Percentiles rank a stretch among this genome's conserved stretches.
phyloP scores from a whole-genome alignment of 1,284 basidiomycete genomes.

The Irpex rosettiformis region DNA sequence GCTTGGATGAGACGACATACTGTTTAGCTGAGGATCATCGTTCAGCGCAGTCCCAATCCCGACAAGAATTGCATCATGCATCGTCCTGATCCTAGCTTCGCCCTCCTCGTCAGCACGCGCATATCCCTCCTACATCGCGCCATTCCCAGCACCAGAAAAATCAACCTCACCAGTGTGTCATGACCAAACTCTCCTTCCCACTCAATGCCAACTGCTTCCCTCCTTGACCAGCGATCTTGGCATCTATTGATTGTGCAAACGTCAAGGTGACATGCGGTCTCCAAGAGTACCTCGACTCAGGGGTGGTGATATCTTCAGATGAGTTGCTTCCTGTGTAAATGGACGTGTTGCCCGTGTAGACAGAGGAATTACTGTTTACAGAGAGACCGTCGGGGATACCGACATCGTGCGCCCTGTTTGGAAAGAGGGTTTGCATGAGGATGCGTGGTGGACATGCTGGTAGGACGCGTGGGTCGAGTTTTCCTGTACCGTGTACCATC shows the following conservation, averaged over 20 bases:
- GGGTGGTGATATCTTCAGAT: slow-evolving; percentile 10
- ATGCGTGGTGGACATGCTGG: neutral
- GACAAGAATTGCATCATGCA: slow-evolving; percentile 92
- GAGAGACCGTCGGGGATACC: slow-evolving; percentile 16
- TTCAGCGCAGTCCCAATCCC: slow-evolving; percentile 89
- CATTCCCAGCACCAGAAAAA: neutral
- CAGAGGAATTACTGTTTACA: slow-evolving; percentile 15
- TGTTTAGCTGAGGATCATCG: slow-evolving; percentile 92
- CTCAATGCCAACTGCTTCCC: slow-evolving; percentile 82
- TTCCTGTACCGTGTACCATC: neutral
- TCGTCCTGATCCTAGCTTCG: slow-evolving; percentile 67
- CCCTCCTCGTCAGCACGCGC: neutral
- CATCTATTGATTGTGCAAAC: slow-evolving; percentile 94
- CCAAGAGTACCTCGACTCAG: slow-evolving; percentile 11
- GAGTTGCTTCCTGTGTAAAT: slow-evolving; percentile 20
- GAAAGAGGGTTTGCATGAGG: neutral
- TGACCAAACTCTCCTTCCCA: slow-evolving; percentile 84
- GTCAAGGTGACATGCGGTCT: slow-evolving; percentile 80
- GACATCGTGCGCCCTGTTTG: neutral
- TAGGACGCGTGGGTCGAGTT: no score
- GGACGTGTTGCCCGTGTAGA: slow-evolving; percentile 2
- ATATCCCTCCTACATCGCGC: neutral
- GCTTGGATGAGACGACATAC: slow-evolving; percentile 40
- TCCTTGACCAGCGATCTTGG: slow-evolving; percentile 80
- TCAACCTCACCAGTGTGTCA: slow-evolving; percentile 84